These are phyloP conservation scores for Trichoderma oligosporum DNA, from an alignment of 2,329 filamentous ascomycete genomes.

Conservation along the genomic window DNA sequence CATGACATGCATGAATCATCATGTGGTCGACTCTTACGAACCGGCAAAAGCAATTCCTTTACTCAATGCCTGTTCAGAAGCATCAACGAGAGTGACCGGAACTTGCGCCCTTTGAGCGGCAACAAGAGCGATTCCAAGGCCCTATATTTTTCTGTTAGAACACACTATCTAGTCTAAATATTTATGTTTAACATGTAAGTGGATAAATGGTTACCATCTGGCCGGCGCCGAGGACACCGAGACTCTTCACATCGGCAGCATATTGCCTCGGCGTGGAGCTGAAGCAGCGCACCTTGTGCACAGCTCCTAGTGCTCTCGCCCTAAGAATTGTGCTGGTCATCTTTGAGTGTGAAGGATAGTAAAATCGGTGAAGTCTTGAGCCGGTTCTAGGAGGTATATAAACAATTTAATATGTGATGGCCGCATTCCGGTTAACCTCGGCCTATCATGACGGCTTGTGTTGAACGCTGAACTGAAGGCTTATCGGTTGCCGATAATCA, in stretches of 20 bases:
- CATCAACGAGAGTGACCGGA: constrained; percentile 82
- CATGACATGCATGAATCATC: neutral
- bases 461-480: neutral
- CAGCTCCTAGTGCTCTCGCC: constrained; percentile 34
- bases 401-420: constrained; percentile 14
- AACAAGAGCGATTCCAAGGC: constrained; percentile 91
- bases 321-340: constrained; percentile 42
- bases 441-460: constrained; percentile 29
- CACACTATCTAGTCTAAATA: too few relatives aligned
- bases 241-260: constrained; percentile 72
- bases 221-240: constrained; percentile 90
- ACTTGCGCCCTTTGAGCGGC: constrained; percentile 80
- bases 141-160: constrained; percentile 51
- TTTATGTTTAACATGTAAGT: constrained; percentile 13
- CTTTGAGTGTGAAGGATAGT: constrained; percentile 13
- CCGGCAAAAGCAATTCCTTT: constrained; percentile 88
- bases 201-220: constrained; percentile 68
- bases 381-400: constrained; percentile 8
- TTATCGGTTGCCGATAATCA: constrained; percentile 22
- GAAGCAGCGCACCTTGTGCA: constrained; percentile 55
- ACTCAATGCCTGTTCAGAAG: constrained; percentile 75
- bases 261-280: constrained; percentile 60
- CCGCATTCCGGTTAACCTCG: constrained; percentile 42
- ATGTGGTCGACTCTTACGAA: constrained; percentile 37
- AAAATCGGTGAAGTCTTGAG: neutral